Base-by-base conservation (phyloP, 805 yeast species). In the Metschnikowia shivogae region DNA sequence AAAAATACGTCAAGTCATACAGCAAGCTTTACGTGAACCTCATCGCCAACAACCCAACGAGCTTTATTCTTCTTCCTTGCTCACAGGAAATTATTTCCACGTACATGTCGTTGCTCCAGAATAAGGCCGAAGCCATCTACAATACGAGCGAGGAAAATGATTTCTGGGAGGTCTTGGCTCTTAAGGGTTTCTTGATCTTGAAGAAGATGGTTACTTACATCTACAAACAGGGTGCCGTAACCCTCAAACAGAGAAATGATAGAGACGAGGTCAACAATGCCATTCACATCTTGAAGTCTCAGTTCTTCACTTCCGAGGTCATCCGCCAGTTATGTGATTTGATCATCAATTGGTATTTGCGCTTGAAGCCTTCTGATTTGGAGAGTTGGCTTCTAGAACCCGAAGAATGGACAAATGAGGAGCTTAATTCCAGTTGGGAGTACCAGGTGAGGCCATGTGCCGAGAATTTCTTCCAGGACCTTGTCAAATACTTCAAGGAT, bases 361-460 rank as follows among this genome's bases (percentile, higher is more conserved):
- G 84, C 45, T 63, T 90, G 39, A 78, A 82, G 47, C 89, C 92
- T 0, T 63, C 76, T 1, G 97, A 90, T 59, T 62, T 92, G 39
- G 95, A 86, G 54, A 69, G 79, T 32, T 93, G 98, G 98, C 61
- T 72, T 10, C 62, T 76, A 13, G 96, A 89, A 48, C 97, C 98
- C 0, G 98, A 89, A 61, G 97, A 89, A 61, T 93, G 95, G 88
- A 81, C 86, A 17, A 81, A 82, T 51, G 96, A 89, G 57, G 95
- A 89, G 53, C 67, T 83, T 46, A 76, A 81, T 41, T 70, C 80
- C 5, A 82, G 84, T 58, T 89, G 87, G 82, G 97, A 90, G 59
- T 88, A 71, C 60, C 90, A 86, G 59, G 74, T 89, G 10, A 72
- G 95, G 45, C 89, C 92, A 3, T 88, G 97, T 64, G 89, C 96